These are phyloP conservation scores for Paracoccidioides brasiliensis DNA, from an alignment of 2,329 filamentous ascomycete genomes.

Conservation along the genomic window DNA sequence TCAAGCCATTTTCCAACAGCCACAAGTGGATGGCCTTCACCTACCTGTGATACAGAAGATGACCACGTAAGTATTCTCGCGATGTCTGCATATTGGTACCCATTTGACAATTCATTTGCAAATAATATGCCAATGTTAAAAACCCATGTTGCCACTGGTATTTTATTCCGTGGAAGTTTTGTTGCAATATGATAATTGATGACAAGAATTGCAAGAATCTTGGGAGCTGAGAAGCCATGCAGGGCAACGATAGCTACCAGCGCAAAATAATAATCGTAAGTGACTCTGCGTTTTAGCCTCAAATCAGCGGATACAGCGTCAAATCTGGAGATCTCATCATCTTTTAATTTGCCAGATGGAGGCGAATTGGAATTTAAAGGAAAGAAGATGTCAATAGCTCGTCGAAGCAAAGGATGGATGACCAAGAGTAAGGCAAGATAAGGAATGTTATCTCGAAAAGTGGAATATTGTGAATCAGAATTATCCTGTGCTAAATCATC, in stretches of 20 bases:
- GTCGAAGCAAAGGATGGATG: slow-evolving; percentile 67
- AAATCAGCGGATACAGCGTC: slow-evolving; percentile 32
- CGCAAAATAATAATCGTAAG: slow-evolving; percentile 75
- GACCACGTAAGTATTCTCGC: slow-evolving; percentile 39
- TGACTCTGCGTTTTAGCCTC: slow-evolving; percentile 54
- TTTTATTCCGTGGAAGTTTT: slow-evolving; percentile 51
- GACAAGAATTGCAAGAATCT: slow-evolving; percentile 67
- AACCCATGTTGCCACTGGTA: slow-evolving; percentile 69
- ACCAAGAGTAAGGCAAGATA: slow-evolving; percentile 61
- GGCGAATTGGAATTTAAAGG: slow-evolving; percentile 19
- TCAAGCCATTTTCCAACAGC: slow-evolving; percentile 63
- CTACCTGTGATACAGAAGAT: slow-evolving; percentile 17
- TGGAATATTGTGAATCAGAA: slow-evolving; percentile 75
- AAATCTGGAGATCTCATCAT: slow-evolving; percentile 26
- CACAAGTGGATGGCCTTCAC: slow-evolving; percentile 36
- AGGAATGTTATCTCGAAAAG: slow-evolving; percentile 75
- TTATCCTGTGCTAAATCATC: slow-evolving; percentile 49
- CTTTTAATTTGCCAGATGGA: slow-evolving; percentile 10
- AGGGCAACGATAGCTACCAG: slow-evolving; percentile 63
- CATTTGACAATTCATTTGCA: slow-evolving; percentile 70
- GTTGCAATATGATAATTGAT: slow-evolving; percentile 72
- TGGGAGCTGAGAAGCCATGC: slow-evolving; percentile 74
- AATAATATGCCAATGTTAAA: slow-evolving; percentile 84
- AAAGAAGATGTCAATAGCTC: slow-evolving; percentile 49
- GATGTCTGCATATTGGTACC: slow-evolving; percentile 60